Base-by-base conservation (phyloP, 2,329 filamentous ascomycete species). In the Clathrospora elynae region DNA sequence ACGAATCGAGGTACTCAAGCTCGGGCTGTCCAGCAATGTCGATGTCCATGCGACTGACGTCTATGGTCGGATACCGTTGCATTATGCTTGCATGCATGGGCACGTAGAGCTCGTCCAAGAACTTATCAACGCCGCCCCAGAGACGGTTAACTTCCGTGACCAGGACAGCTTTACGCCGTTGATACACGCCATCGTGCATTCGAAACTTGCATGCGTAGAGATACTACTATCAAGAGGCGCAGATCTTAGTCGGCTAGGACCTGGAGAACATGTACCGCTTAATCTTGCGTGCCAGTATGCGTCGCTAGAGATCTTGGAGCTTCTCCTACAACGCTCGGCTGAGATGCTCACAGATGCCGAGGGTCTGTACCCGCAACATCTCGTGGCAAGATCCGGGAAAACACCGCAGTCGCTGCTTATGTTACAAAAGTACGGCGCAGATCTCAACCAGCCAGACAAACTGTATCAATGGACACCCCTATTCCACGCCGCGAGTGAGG, bases 91-190 rank as follows among this genome's bases (percentile, higher is more conserved):
- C 68, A 91, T 97, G 81, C 90, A 96, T 73, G 93, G 93, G 4
- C 83, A 88, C 31, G 79, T 95, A 13, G 87, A 88, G 40, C 90
- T 95, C 83, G 81, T 95, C 18, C 81, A 88, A 55, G 79, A 82
- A 29, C 77, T 96, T 13, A 74, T 96, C 35, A 74, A 79, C 51
- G 82, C 82, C 14, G 84, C 87, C 32, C 81, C 83, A 4, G 77
- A 82, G 13, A 96, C 90, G 0, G 87, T 97, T 48, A 85, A 97
- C 65, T 77, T 87, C 26, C 91, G 91, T 64, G 93, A 99, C 63
- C 88, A 97, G 64, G 92, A 99, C 73, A 96, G 96, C 71, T 99
- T 96, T 68, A 97, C 92, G 0, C 91, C 93, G 1, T 75, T 99
- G 31, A 93, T 99, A 43, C 93, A 97, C 71, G 87, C 90, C 29